These are phyloP conservation scores for Leccinum truebloodii DNA, from an alignment of 768 basidiomycete genomes.

Conservation along the genomic window DNA sequence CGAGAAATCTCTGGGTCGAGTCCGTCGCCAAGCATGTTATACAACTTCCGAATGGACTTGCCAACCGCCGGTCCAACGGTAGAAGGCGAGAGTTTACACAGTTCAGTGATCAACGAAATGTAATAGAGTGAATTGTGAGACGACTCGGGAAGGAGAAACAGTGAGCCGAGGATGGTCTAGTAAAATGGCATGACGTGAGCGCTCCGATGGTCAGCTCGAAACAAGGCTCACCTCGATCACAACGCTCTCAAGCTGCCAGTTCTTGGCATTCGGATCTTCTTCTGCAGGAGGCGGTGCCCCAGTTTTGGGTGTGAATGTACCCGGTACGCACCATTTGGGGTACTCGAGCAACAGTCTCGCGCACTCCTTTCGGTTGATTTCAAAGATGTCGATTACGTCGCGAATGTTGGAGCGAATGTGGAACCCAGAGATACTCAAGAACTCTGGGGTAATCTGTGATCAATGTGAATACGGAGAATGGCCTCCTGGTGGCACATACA, in stretches of 20 bases:
- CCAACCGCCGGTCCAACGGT: conserved; percentile 97
- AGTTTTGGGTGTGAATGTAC: conserved; percentile 83
- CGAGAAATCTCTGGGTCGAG: conserved; percentile 83
- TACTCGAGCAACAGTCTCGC: conserved; percentile 85
- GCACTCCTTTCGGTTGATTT: conserved; percentile 94
- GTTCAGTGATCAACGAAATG: conserved; percentile 83
- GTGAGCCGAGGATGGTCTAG: conserved; percentile 71
- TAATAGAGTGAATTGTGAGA: conserved; percentile 83
- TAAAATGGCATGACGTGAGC: background rate
- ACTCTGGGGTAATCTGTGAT: conserved; percentile 72
- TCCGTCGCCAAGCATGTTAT: conserved; percentile 74
- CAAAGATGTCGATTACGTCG: conserved; percentile 86
- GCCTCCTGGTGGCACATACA: background rate
- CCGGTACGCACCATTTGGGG: conserved; percentile 77
- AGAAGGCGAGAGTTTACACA: conserved; percentile 90
- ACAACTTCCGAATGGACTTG: conserved; percentile 89
- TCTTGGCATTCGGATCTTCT: conserved; percentile 56
- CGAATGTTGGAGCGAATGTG: conserved; percentile 70
- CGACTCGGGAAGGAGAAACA: conserved; percentile 77
- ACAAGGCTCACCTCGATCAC: conserved; percentile 68
- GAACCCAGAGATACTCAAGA: conserved; percentile 75
- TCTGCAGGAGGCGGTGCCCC: conserved; percentile 52
- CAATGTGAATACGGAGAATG: conserved; percentile 2
- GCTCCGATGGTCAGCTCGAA: background rate
- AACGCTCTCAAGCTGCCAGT: conserved; percentile 88